Percentiles rank a stretch among this genome's conserved stretches.
These are phyloP conservation scores for Aspergillus japonicus DNA, from an alignment of 2,329 filamentous ascomycete genomes.

Conservation along the genomic window DNA sequence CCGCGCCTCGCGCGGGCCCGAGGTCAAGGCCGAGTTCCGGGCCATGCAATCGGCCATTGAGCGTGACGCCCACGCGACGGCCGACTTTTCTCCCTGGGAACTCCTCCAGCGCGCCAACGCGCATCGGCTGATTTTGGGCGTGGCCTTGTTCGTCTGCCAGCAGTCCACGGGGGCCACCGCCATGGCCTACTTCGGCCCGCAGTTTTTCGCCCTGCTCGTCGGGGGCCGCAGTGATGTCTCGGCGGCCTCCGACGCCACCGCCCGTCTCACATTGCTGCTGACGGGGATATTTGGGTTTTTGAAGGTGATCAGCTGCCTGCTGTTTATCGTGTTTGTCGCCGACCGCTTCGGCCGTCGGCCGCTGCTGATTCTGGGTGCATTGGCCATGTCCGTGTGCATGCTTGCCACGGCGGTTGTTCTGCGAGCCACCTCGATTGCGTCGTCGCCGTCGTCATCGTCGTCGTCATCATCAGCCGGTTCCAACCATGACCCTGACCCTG, in stretches of 20 bases:
- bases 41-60: slow-evolving; percentile 52
- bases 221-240: slow-evolving; percentile 23
- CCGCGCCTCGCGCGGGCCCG: slow-evolving; percentile 43
- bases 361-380: slow-evolving; percentile 51
- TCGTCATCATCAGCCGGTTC: too few species aligned
- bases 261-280: slow-evolving; percentile 49
- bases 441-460: neutral
- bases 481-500: too few species aligned
- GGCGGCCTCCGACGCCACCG: slow-evolving; percentile 26
- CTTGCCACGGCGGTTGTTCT: slow-evolving; percentile 49
- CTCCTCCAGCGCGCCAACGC: slow-evolving; percentile 49
- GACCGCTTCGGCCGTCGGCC: slow-evolving; percentile 54
- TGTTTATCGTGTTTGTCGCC: slow-evolving; percentile 55
- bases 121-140: slow-evolving; percentile 45
- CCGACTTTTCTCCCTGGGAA: slow-evolving; percentile 46
- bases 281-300: slow-evolving; percentile 56
- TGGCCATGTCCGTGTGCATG: slow-evolving; percentile 47
- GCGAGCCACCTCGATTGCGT: slow-evolving; percentile 35
- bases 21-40: slow-evolving; percentile 47
- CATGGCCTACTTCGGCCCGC: slow-evolving; percentile 56
- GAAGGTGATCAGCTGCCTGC: slow-evolving; percentile 52
- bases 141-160: slow-evolving; percentile 52
- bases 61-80: slow-evolving; percentile 46
- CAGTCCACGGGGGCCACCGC: slow-evolving; percentile 57
- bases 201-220: slow-evolving; percentile 55